Evolutionary conservation across 345 rosid genomes (phyloP).

Genomic region (Acer saccharum): DNA sequence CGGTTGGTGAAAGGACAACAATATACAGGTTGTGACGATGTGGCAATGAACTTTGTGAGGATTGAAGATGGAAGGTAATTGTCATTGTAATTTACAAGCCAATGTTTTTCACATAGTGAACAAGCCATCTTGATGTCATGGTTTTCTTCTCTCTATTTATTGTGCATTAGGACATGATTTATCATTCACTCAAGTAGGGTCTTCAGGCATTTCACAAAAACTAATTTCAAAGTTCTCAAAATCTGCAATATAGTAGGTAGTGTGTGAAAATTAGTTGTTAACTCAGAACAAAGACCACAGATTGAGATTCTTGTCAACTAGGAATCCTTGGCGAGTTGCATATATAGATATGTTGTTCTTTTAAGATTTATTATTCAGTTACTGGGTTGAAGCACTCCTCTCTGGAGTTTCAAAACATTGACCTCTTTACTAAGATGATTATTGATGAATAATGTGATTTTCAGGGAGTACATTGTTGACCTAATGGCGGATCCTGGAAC

Average conservation of each 20-base stretch:
- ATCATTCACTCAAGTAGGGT: background rate
- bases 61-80: slow-evolving; percentile 85
- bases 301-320: background rate
- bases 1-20: slow-evolving; percentile 90
- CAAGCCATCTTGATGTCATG: slow-evolving; percentile 5
- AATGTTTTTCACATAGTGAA: slow-evolving; percentile 5
- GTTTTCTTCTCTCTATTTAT: slow-evolving; percentile 15
- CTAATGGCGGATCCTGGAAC: slow-evolving; percentile 97
- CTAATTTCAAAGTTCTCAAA: background rate
- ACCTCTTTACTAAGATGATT: slow-evolving; percentile 22
- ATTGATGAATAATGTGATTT: slow-evolving; percentile 36
- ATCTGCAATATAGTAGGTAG: background rate
- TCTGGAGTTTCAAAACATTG: slow-evolving; percentile 11
- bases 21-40: slow-evolving; percentile 88
- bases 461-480: slow-evolving; percentile 97
- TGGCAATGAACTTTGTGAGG: slow-evolving; percentile 90
- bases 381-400: background rate
- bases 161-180: slow-evolving; percentile 10
- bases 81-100: slow-evolving; percentile 11
- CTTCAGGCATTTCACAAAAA: background rate
- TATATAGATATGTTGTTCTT: background rate
- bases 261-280: background rate
- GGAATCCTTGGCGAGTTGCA: background rate
- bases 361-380: background rate
- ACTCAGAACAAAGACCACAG: background rate